Evolutionary conservation across 257 asterid species (phyloP).

Genomic region (Coffea canephora): DNA sequence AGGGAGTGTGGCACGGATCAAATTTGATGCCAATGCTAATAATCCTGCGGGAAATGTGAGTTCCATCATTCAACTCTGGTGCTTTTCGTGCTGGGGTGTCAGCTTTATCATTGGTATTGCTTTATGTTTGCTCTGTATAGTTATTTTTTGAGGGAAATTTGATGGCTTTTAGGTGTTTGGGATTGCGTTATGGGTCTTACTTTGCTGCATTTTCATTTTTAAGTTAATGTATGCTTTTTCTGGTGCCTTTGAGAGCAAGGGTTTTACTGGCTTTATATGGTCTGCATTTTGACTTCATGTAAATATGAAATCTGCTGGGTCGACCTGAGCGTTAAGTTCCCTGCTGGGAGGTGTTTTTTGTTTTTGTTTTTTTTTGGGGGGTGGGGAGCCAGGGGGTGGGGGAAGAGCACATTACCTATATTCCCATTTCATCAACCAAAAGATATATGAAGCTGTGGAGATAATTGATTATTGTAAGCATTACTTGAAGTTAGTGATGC

Average conservation of each 20-base stretch:
- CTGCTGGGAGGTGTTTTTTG: not conserved
- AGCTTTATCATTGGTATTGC: not conserved
- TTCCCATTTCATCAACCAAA: not conserved
- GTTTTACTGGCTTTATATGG: not conserved
- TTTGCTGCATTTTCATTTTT: constrained; percentile 5
- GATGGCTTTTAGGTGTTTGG: not conserved
- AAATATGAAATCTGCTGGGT: not conserved
- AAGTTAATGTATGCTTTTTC: not conserved
- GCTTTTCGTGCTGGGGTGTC: not conserved
- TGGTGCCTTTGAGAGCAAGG: not conserved
- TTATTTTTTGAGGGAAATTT: not conserved
- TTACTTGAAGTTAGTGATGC: not conserved
- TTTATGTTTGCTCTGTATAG: not conserved
- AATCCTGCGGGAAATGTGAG: constrained; percentile 80
- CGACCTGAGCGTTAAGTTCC: not conserved
- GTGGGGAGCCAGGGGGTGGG: too few species aligned
- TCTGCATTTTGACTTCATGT: not conserved
- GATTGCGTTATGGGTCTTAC: constrained; percentile 18
- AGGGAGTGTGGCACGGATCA: constrained; percentile 70
- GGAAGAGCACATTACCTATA: not conserved
- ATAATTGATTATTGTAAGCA: not conserved
- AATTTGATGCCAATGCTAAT: constrained; percentile 78
- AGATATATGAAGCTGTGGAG: not conserved
- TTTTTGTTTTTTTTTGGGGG: too few species aligned
- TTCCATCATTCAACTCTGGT: constrained; percentile 17